These are phyloP conservation scores for Pseudocercospora fijiensis DNA, from an alignment of 2,329 filamentous ascomycete species.

Conservation along the genomic window DNA sequence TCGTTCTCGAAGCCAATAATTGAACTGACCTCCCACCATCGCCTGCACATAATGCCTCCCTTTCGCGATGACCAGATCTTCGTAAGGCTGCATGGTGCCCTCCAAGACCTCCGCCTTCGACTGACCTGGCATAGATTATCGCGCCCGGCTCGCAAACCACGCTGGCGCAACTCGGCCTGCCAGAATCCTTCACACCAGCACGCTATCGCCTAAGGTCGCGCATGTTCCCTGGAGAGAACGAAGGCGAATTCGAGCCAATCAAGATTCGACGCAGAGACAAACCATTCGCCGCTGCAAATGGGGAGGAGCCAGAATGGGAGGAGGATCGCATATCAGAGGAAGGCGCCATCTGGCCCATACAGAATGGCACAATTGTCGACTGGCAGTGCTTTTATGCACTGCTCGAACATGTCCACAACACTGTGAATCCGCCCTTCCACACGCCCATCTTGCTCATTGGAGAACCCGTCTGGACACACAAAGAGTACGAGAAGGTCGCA, in stretches of 20 bases:
- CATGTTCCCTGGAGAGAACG: conserved; percentile 82
- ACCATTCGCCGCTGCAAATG: conserved; percentile 38
- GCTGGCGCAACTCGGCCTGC: conserved; percentile 84
- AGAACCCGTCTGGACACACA: conserved; percentile 85
- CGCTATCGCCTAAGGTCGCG: conserved; percentile 81
- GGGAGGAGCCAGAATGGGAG: conserved; percentile 69
- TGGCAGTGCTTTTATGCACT: conserved; percentile 94
- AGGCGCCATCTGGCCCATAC: conserved; percentile 84
- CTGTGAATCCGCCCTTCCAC: conserved; percentile 87
- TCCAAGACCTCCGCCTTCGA: not conserved
- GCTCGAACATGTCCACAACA: conserved; percentile 85
- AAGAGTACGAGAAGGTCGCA: conserved; percentile 81
- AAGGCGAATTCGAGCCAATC: conserved; percentile 77
- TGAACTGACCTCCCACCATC: not conserved
- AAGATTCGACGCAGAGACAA: conserved; percentile 61
- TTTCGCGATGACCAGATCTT: conserved; percentile 40
- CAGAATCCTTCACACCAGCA: conserved; percentile 89
- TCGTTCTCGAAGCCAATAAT: not conserved
- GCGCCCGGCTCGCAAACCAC: conserved; percentile 85
- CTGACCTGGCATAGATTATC: conserved; percentile 53
- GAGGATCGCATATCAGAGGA: conserved; percentile 86
- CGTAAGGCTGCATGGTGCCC: conserved; percentile 22
- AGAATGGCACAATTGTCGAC: conserved; percentile 77
- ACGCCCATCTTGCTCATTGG: conserved; percentile 89
- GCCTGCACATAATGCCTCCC: conserved; percentile 33